Percentiles rank a stretch among this genome's conserved stretches.
Conservation (phyloP, 1,284 basidiomycete species). For the Golubevia sp. region DNA sequence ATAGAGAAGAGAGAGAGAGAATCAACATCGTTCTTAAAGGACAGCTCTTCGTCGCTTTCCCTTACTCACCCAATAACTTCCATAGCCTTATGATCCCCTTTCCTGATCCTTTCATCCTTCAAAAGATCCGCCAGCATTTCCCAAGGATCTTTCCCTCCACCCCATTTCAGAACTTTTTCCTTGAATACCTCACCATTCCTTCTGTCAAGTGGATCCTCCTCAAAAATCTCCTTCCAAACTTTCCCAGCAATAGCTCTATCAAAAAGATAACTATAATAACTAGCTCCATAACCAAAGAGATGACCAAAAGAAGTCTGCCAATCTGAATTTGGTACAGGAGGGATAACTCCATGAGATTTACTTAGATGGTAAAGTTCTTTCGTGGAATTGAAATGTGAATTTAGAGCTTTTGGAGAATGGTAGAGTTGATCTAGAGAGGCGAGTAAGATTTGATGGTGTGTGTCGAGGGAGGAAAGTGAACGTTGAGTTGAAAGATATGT, state of each 20-base stretch:
- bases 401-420: constrained; percentile 69
- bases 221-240: constrained; percentile 81
- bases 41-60: too few species aligned
- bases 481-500: constrained; percentile 25
- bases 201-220: constrained; percentile 57
- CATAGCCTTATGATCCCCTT: constrained; percentile 82
- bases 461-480: constrained; percentile 68
- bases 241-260: constrained; percentile 91
- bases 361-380: constrained; percentile 64
- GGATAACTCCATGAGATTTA: constrained; percentile 70
- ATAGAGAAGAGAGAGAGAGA: too few species aligned
- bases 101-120: constrained; percentile 69
- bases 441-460: constrained; percentile 87
- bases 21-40: too few species aligned
- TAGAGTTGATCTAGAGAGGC: constrained; percentile 87
- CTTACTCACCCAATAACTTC: constrained; percentile 73
- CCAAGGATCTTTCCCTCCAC: constrained; percentile 94
- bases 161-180: constrained; percentile 74
- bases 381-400: constrained; percentile 70
- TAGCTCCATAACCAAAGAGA: constrained; percentile 92
- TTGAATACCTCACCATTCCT: constrained; percentile 77
- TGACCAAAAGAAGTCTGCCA: constrained; percentile 97
- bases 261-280: constrained; percentile 96
- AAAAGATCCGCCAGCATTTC: constrained; percentile 81
- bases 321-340: constrained; percentile 78